Base-by-base conservation (phyloP, 352 stramenopile genomes). In the Globisporangium alternatum region DNA sequence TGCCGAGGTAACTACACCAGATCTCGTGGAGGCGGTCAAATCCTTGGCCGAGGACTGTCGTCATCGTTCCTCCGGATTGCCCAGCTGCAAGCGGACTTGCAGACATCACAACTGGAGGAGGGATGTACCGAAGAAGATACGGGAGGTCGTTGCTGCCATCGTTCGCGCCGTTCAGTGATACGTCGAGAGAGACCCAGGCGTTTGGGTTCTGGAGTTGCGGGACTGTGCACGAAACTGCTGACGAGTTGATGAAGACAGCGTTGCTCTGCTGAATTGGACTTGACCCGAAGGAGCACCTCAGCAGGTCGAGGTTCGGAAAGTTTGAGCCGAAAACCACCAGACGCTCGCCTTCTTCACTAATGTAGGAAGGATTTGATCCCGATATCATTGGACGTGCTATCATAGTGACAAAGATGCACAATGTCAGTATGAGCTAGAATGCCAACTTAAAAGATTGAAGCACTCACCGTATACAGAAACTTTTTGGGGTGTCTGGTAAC, bases 51-150 rank as follows among this genome's bases (percentile, higher is more conserved):
- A 55, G n/a, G 58, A 83, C 37, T 39, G 52, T 75, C 17, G 72
- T 17, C 7, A 58, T 30, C 10, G 70, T 75, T 19, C 57, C 58
- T 17, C 68, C 75, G n/a, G 15, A 62, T 21, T 62, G 22, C 13
- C 65, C 56, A 19, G 74, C 51, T 10, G 60, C 45, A 22, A 66
- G 51, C 19, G 72, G 65, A 17, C 48, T 22, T 4, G 28, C 52
- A 10, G 73, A 75, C 12, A 60, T 15, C 13, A 82, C 68, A 8
- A 49, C 61, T 33, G 76, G 74, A 39, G 67, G 25, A 58, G 68
- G 66, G 43, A 67, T 28, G 54, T 73, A 74, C n/a, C 61, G 70
- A 60, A 83, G 25, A 47, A 81, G 37, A 61, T 72, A 71, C n/a
- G 62, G 41, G 2, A 60, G 28, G 3, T 68, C 59, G 4, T 15